Evolutionary conservation across 2,329 filamentous ascomycete genomes (phyloP).

Genomic region (Chaetomiaceae sp.): DNA sequence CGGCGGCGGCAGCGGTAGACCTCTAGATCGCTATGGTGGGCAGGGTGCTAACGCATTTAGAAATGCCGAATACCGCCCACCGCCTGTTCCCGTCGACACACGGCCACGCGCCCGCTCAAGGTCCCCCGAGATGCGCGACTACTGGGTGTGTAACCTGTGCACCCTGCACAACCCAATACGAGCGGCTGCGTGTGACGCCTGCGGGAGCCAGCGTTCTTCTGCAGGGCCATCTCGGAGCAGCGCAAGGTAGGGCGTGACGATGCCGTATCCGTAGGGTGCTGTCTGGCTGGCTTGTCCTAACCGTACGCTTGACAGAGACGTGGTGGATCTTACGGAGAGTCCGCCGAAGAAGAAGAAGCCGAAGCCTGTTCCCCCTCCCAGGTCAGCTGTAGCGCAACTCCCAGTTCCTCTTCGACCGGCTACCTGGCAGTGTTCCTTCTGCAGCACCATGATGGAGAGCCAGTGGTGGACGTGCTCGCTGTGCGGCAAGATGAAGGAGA

Average conservation of each 20-base stretch:
- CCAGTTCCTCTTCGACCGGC: not conserved
- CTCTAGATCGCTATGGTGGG: slow-evolving; percentile 1
- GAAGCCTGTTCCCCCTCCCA: not conserved
- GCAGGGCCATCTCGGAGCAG: not conserved
- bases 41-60: not conserved
- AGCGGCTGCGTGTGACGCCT: slow-evolving; percentile 52
- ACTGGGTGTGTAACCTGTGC: slow-evolving; percentile 50
- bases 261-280: not conserved
- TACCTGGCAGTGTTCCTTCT: slow-evolving; percentile 48
- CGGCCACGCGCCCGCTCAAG: not conserved
- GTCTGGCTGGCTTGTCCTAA: not conserved
- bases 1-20: slow-evolving; percentile 32
- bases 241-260: not conserved
- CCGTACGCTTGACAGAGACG: not conserved
- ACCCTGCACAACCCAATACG: slow-evolving; percentile 49
- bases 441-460: slow-evolving; percentile 45
- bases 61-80: slow-evolving; percentile 4
- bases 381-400: not conserved
- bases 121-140: not conserved
- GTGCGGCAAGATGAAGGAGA: slow-evolving; percentile 50
- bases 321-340: slow-evolving; percentile 11
- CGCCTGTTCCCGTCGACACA: slow-evolving; percentile 9
- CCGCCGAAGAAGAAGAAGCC: slow-evolving; percentile 6
- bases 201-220: slow-evolving; percentile 34
- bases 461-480: slow-evolving; percentile 53